A percentile compares a stretch with the other conserved stretches of the same genome.
phyloP scores from a whole-genome alignment of 306 rosid species.

The Psophocarpus tetragonolobus region DNA sequence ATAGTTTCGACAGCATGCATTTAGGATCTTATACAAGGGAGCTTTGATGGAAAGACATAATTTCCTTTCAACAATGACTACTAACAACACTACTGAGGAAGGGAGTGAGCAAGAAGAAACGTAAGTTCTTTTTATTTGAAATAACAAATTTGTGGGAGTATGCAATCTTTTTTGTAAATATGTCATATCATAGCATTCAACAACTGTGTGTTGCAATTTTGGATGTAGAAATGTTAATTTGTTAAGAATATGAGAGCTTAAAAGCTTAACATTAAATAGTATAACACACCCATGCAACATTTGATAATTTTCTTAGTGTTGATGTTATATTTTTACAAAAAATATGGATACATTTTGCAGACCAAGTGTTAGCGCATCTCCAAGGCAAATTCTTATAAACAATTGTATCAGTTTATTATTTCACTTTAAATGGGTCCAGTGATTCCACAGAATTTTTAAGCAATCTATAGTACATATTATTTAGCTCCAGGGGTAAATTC shows the following conservation, averaged over 20 bases:
- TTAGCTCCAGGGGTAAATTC: no score
- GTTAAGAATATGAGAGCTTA: background rate
- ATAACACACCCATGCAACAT: background rate
- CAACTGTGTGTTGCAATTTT: conserved; percentile 18
- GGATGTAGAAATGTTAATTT: conserved; percentile 9
- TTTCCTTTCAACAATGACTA: conserved; percentile 38
- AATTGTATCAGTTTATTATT: no score
- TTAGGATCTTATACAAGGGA: conserved; percentile 32
- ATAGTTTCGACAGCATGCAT: conserved; percentile 31
- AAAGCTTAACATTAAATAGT: background rate
- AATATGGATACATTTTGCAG: background rate
- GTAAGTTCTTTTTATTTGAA: conserved; percentile 43
- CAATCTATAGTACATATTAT: no score
- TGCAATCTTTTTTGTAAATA: background rate
- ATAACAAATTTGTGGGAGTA: conserved; percentile 8
- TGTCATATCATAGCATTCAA: background rate
- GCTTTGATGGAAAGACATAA: conserved; percentile 29
- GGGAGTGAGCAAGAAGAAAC: conserved; percentile 34
- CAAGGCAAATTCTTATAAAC: no score
- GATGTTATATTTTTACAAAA: background rate
- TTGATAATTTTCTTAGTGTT: background rate
- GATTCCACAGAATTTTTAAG: no score
- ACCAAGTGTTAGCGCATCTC: background rate
- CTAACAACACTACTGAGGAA: conserved; percentile 38
- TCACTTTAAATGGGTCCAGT: no score